Evolutionary conservation across 192 early-diverging fungal genomes (phyloP), one percentile per base, ranked within the genome.

Genomic region (Kickxella alabastrina): DNA sequence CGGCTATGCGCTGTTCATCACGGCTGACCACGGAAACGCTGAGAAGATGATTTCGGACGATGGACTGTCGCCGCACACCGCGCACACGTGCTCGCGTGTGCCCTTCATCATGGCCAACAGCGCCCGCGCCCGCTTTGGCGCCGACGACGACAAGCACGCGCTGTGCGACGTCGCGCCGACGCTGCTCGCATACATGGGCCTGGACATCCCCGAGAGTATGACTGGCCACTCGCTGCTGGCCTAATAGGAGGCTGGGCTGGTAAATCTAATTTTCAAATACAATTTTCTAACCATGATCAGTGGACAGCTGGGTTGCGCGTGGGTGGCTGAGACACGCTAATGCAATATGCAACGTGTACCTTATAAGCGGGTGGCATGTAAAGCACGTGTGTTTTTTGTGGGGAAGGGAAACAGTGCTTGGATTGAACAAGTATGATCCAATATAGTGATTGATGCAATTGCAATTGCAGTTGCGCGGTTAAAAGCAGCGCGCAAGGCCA

Each of bases 21-120:
- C 95, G 6, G 85, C 97, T 7, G 97, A 99, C 76, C 97, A 99
- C 71, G 97, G 97, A 29, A 99, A 99, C 63, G 95, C 95, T 24
- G 97, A 99, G 63, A 91, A 99, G 83, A 98, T 98, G 94, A 43
- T 94, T 35, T 79, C 83, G 8, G 87, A 85, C 45, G 91, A 94
- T 52, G 82, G 81, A 43, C 78, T 65, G 21, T 83, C 85, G 35
- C 97, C 97, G 27, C 92, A 95, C 71, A 99, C 97, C 17, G 95
- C 95, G 42, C 97, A 99, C 78, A 98, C 97, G 23, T 88, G 85
- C 42, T 68, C 78, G 21, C 71, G 78, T 46, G 97, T 99, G 49
- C 97, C 97, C 27, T 95, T 99, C 62, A 77, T 93, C 40, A 93
- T 96, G 91, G 80, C 68, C 4, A 6, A 80, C 24, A 71, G 80